Conservation (phyloP, 148 eudicot species). For the Silene conica region DNA sequence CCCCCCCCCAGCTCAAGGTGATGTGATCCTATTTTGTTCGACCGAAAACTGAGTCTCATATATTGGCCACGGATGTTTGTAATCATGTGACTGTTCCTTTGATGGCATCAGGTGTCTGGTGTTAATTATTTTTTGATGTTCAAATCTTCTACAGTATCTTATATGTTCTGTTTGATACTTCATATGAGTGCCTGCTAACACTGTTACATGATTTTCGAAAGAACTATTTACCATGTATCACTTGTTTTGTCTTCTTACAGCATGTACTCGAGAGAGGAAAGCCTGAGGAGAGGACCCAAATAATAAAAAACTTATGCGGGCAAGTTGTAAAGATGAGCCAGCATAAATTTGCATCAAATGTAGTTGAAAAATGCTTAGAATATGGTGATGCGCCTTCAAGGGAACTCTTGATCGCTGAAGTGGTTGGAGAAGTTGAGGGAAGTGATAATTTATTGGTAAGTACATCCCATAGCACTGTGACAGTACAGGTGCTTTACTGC, state of each 20-base stretch:
- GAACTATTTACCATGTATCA: background rate
- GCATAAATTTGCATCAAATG: constrained; percentile 84
- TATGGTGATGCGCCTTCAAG: constrained; percentile 49
- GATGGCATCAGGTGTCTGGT: too few species aligned
- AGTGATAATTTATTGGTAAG: constrained; percentile 62
- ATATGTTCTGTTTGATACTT: too few species aligned
- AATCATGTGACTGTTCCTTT: too few species aligned
- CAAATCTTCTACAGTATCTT: too few species aligned
- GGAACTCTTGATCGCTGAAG: constrained; percentile 54
- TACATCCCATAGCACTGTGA: background rate
- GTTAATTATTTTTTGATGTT: too few species aligned
- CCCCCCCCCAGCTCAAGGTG: too few species aligned
- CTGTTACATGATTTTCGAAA: background rate
- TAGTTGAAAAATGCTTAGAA: constrained; percentile 68
- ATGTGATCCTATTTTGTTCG: too few species aligned
- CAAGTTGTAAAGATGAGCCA: constrained; percentile 73
- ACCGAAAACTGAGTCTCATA: too few species aligned
- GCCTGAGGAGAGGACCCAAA: constrained; percentile 49
- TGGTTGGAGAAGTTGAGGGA: constrained; percentile 52
- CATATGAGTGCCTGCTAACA: background rate
- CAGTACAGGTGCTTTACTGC: constrained; percentile 4
- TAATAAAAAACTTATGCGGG: constrained; percentile 48
- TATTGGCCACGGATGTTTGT: too few species aligned
- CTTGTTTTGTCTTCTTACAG: constrained; percentile 33
- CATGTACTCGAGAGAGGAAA: constrained; percentile 75